Conservation (phyloP, 2,329 filamentous ascomycete species). For the Thermoascus crustaceus region DNA sequence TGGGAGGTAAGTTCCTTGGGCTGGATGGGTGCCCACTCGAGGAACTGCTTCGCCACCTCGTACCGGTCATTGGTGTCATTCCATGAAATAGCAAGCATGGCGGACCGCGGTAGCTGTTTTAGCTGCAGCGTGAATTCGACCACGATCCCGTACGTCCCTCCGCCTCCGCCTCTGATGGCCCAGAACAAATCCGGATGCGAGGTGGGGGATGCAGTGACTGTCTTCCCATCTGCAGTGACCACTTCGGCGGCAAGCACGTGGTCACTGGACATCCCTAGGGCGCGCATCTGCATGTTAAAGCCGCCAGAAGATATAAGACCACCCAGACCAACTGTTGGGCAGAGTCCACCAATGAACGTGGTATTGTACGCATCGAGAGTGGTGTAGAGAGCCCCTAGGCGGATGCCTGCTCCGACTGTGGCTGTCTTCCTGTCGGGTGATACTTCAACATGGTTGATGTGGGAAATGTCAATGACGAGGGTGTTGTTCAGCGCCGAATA, state of each 20-base stretch:
- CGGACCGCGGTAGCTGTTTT: slow-evolving; percentile 3
- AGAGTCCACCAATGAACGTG: slow-evolving; percentile 1
- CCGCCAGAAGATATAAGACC: slow-evolving; percentile 10
- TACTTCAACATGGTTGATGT: slow-evolving; percentile 19
- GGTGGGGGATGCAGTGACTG: slow-evolving; percentile 3
- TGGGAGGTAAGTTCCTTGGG: slow-evolving; percentile 9
- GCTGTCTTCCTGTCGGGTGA: slow-evolving; percentile 21
- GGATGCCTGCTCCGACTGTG: slow-evolving; percentile 23
- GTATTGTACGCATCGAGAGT: slow-evolving; percentile 13
- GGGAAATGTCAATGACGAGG: slow-evolving; percentile 11
- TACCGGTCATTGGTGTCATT: slow-evolving; percentile 5
- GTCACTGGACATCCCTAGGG: slow-evolving; percentile 15
- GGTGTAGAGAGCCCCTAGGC: slow-evolving; percentile 24
- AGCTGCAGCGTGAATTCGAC: slow-evolving; percentile 8
- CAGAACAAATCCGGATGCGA: slow-evolving; percentile 22
- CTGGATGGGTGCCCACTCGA: slow-evolving; percentile 10
- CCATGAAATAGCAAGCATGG: slow-evolving; percentile 8
- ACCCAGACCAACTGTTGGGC: slow-evolving; percentile 6
- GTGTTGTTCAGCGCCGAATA: slow-evolving; percentile 11
- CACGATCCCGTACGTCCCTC: slow-evolving; percentile 23
- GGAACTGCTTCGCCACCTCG: slow-evolving; percentile 9
- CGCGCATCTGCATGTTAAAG: slow-evolving; percentile 1
- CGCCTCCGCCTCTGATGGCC: slow-evolving; percentile 30
- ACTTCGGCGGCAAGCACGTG: slow-evolving; percentile 21
- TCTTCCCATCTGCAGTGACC: slow-evolving; percentile 5